These are phyloP conservation scores for Tieghemostelium lacteum DNA, from an alignment of 78 protist genomes.

Conservation along the genomic window DNA sequence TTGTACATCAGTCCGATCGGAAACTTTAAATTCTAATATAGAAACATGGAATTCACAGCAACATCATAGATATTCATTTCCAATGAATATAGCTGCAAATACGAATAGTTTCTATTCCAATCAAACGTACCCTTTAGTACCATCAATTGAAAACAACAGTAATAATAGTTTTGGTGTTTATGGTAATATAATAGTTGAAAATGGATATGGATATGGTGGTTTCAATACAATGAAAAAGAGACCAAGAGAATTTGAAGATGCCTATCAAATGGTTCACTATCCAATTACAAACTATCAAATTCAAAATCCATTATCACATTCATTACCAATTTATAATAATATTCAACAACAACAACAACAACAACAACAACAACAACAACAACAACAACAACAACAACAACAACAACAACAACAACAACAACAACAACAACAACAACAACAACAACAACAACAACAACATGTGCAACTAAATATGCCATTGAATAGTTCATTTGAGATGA, in stretches of 20 bases:
- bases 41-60: neutral
- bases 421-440: slow-evolving; percentile 9
- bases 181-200: neutral
- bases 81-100: too few relatives aligned
- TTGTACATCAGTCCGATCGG: neutral
- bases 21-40: too few relatives aligned
- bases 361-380: slow-evolving; percentile 7
- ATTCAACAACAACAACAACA: too few relatives aligned
- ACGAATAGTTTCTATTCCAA: too few relatives aligned
- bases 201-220: neutral
- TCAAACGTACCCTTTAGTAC: too few relatives aligned
- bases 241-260: neutral
- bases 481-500: too few relatives aligned
- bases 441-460: slow-evolving; percentile 1
- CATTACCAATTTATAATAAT: neutral
- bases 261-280: neutral
- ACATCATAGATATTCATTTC: neutral
- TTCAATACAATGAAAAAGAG: neutral
- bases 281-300: neutral
- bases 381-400: slow-evolving; percentile 1
- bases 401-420: neutral
- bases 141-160: too few relatives aligned
- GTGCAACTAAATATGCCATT: too few relatives aligned
- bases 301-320: neutral
- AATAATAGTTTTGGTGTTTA: neutral